Evolutionary conservation across 768 basidiomycete species (phyloP).

Genomic region (Erythrobasidium yunnanense): DNA sequence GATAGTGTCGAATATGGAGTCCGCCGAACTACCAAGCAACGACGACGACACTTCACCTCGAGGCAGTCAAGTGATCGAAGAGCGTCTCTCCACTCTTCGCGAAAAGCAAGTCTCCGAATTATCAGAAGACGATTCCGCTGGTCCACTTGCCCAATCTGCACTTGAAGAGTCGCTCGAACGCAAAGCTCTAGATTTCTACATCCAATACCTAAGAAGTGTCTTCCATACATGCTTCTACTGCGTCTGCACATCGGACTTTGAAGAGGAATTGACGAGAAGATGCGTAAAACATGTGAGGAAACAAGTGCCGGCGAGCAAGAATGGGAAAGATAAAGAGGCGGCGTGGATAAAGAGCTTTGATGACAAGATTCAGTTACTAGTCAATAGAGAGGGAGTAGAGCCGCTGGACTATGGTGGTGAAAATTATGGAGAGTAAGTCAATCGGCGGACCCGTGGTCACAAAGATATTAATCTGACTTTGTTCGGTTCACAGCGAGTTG

Average conservation of each 20-base stretch:
- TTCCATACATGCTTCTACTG: slow-evolving; percentile 98
- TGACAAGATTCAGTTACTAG: slow-evolving; percentile 66
- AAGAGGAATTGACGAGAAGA: slow-evolving; percentile 89
- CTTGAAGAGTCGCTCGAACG: slow-evolving; percentile 49
- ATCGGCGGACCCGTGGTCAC: not conserved
- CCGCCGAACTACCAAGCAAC: too few relatives aligned
- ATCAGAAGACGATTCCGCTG: slow-evolving; percentile 41
- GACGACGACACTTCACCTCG: slow-evolving; percentile 42
- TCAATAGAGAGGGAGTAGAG: slow-evolving; percentile 68
- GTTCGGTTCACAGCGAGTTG: slow-evolving; percentile 55
- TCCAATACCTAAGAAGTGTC: slow-evolving; percentile 83
- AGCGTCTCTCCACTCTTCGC: slow-evolving; percentile 36
- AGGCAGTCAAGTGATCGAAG: slow-evolving; percentile 52
- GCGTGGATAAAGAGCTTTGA: slow-evolving; percentile 86
- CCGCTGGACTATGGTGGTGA: slow-evolving; percentile 81
- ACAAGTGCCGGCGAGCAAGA: slow-evolving; percentile 6
- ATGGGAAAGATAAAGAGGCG: slow-evolving; percentile 49
- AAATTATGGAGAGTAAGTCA: slow-evolving; percentile 72
- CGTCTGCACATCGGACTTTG: slow-evolving; percentile 76
- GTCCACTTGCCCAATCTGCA: slow-evolving; percentile 41
- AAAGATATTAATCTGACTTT: not conserved
- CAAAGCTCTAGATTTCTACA: slow-evolving; percentile 77
- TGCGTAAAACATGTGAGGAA: slow-evolving; percentile 78
- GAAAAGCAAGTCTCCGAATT: not conserved
- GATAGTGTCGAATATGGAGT: slow-evolving; percentile 58